phyloP scores from a whole-genome alignment of 805 yeast species.

The Spathaspora girioi region DNA sequence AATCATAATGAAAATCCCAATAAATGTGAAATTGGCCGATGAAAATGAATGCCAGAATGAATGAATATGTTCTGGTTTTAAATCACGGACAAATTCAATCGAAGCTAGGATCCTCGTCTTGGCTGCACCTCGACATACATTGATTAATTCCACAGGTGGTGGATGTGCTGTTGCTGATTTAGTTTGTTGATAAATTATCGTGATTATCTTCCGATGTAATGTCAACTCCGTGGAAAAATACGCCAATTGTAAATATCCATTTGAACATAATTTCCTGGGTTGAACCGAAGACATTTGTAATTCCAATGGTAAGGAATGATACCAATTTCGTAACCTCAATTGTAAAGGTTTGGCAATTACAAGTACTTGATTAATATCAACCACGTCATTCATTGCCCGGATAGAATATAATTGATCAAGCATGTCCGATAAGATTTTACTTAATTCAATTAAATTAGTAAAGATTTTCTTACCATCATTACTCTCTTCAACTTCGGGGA shows the following conservation, averaged over 20 bases:
- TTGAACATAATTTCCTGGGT: slow-evolving; percentile 63
- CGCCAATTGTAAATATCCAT: slow-evolving; percentile 76
- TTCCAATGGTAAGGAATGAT: slow-evolving; percentile 63
- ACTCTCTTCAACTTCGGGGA: slow-evolving; percentile 63
- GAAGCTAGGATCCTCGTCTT: slow-evolving; percentile 78
- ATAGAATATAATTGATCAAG: slow-evolving; percentile 69
- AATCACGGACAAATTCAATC: slow-evolving; percentile 68
- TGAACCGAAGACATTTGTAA: slow-evolving; percentile 60
- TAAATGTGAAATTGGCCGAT: slow-evolving; percentile 70
- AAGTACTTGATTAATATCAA: slow-evolving; percentile 63
- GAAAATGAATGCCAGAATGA: slow-evolving; percentile 90
- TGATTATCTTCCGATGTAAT: slow-evolving; percentile 72
- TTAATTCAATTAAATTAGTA: slow-evolving; percentile 61
- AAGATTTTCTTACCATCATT: slow-evolving; percentile 69
- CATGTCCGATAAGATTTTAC: slow-evolving; percentile 68
- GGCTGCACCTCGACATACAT: slow-evolving; percentile 83
- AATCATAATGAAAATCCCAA: slow-evolving; percentile 85
- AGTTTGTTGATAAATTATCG: slow-evolving; percentile 42
- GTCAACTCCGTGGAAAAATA: slow-evolving; percentile 90
- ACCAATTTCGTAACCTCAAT: slow-evolving; percentile 68
- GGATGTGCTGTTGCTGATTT: slow-evolving; percentile 28
- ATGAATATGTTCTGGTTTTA: slow-evolving; percentile 79
- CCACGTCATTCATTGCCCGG: slow-evolving; percentile 53
- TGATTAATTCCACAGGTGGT: slow-evolving; percentile 33
- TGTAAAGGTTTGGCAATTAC: slow-evolving; percentile 80